phyloP scores from a whole-genome alignment of 2,329 filamentous ascomycete genomes.

The Trichophyton mentagrophytes region DNA sequence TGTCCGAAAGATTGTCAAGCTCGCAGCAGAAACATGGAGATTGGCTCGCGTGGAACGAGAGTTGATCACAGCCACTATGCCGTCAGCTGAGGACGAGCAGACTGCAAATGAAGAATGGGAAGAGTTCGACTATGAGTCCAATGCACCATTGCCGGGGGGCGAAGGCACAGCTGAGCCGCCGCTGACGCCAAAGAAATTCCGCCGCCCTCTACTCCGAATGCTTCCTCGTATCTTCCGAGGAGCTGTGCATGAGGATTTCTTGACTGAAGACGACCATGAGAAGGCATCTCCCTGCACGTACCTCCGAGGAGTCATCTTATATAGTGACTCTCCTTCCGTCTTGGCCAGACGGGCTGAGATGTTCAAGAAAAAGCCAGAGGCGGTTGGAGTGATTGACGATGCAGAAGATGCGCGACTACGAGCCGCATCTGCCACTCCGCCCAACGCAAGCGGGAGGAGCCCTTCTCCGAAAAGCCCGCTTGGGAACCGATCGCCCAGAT shows the following conservation, averaged over 20 bases:
- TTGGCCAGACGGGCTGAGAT: slow-evolving; percentile 30
- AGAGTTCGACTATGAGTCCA: slow-evolving; percentile 20
- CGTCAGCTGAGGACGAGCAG: slow-evolving; percentile 26
- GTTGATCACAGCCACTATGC: slow-evolving; percentile 41
- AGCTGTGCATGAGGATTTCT: slow-evolving; percentile 37
- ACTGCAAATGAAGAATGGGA: slow-evolving; percentile 26
- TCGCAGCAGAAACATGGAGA: slow-evolving; percentile 47
- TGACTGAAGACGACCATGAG: slow-evolving; percentile 32
- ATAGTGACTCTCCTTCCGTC: slow-evolving; percentile 36
- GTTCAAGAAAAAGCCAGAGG: slow-evolving; percentile 18
- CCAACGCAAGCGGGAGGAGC: neutral
- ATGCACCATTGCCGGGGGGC: neutral
- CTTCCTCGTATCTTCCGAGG: slow-evolving; percentile 44
- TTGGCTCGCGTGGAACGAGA: slow-evolving; percentile 46
- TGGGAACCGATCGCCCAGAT: neutral
- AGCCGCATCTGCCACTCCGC: slow-evolving; percentile 1
- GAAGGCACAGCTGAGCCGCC: neutral
- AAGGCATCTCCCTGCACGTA: slow-evolving; percentile 35
- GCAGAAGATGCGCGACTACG: slow-evolving; percentile 1
- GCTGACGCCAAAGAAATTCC: neutral
- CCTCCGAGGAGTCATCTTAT: slow-evolving; percentile 38
- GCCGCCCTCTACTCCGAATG: slow-evolving; percentile 35
- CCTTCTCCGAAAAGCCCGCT: neutral
- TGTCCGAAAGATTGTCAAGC: slow-evolving; percentile 44
- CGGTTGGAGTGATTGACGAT: slow-evolving; percentile 3